These are phyloP conservation scores for Alternaria triticimaculans DNA, from an alignment of 2,329 filamentous ascomycete species.

Conservation along the genomic window DNA sequence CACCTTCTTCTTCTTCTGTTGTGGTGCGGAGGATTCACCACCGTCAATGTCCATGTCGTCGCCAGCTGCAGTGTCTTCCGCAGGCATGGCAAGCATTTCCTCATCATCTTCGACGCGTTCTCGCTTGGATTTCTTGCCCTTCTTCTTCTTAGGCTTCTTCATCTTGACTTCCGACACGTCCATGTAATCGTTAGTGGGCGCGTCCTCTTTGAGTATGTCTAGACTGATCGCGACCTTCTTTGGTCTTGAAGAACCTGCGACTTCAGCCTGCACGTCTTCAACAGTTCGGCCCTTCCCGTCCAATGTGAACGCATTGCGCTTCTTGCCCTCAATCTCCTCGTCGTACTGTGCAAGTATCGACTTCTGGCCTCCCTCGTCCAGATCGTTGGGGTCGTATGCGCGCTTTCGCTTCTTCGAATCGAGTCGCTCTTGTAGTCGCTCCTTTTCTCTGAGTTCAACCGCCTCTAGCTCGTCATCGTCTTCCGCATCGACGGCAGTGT, in stretches of 20 bases:
- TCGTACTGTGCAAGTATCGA: slow-evolving; percentile 89
- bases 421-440: slow-evolving; percentile 76
- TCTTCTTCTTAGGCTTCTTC: slow-evolving; percentile 63
- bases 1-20: slow-evolving; percentile 68
- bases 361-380: slow-evolving; percentile 68
- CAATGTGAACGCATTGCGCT: slow-evolving; percentile 84
- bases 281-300: slow-evolving; percentile 74
- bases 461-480: slow-evolving; percentile 92
- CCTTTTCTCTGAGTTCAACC: slow-evolving; percentile 71
- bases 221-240: slow-evolving; percentile 77
- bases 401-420: slow-evolving; percentile 90
- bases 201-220: slow-evolving; percentile 71
- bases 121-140: slow-evolving; percentile 41
- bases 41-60: slow-evolving; percentile 76
- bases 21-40: slow-evolving; percentile 33
- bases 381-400: slow-evolving; percentile 83
- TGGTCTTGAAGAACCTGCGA: slow-evolving; percentile 59
- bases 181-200: slow-evolving; percentile 83
- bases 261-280: slow-evolving; percentile 67
- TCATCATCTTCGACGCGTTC: slow-evolving; percentile 62
- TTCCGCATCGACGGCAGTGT: slow-evolving; percentile 80
- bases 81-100: slow-evolving; percentile 57
- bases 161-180: slow-evolving; percentile 87
- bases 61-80: slow-evolving; percentile 35
- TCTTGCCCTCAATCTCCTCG: slow-evolving; percentile 91